Conservation (phyloP, 2,329 filamentous ascomycete genomes). For the Fusarium nanum region DNA sequence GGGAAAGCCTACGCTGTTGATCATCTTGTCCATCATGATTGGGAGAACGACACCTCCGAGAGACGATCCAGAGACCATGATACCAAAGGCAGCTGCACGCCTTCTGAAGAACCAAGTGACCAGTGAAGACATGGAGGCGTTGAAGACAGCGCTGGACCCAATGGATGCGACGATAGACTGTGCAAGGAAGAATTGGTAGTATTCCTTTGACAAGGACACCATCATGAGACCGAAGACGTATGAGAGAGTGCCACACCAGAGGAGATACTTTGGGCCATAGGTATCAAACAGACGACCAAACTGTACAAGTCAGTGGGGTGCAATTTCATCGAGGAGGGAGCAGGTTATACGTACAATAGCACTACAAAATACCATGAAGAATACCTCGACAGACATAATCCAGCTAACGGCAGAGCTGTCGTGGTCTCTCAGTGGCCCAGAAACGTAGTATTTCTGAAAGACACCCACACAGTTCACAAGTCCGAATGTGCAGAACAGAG, state of each 20-base stretch:
- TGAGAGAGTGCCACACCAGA: constrained; percentile 64
- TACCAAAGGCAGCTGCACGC: constrained; percentile 64
- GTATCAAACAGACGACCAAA: constrained; percentile 73
- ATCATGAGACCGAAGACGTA: constrained; percentile 75
- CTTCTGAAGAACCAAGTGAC: constrained; percentile 65
- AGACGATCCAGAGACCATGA: constrained; percentile 65
- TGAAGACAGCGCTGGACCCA: constrained; percentile 59
- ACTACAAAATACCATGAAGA: constrained; percentile 62
- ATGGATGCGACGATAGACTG: constrained; percentile 56
- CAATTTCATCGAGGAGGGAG: constrained; percentile 21
- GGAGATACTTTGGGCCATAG: constrained; percentile 69
- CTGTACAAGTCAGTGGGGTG: background rate
- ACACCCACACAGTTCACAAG: constrained; percentile 62
- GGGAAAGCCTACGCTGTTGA: constrained; percentile 57
- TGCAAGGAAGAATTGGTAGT: constrained; percentile 60
- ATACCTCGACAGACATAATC: constrained; percentile 68
- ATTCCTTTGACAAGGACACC: constrained; percentile 62
- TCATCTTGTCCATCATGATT: constrained; percentile 69
- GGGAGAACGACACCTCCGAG: constrained; percentile 69
- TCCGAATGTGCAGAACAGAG: constrained; percentile 59
- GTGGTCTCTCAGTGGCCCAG: constrained; percentile 59
- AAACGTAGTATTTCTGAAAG: constrained; percentile 70
- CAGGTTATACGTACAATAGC: constrained; percentile 53
- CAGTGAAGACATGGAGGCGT: constrained; percentile 55
- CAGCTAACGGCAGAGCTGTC: constrained; percentile 66